These are phyloP conservation scores for Cyclostephanos tholiformis DNA, from an alignment of 108 stramenopile species.

Conservation along the genomic window DNA sequence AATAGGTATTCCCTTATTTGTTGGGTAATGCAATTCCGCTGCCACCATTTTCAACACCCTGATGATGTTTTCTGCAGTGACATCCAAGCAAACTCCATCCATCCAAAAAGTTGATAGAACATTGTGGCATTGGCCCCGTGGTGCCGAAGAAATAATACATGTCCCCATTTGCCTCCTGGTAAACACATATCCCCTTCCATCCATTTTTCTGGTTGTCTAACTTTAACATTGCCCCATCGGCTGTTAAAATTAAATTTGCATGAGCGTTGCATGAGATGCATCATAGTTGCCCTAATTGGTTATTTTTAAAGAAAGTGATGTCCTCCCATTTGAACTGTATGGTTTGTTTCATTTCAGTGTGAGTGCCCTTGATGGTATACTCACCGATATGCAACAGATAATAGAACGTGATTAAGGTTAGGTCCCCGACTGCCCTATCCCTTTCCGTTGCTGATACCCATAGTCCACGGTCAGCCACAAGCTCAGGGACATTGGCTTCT, in stretches of 20 bases:
- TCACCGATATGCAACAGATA: not conserved
- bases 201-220: not conserved
- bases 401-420: conserved; percentile 1
- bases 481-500: not conserved
- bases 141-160: not conserved
- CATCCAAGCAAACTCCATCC: not conserved
- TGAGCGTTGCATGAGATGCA: not conserved
- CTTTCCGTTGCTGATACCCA: not conserved
- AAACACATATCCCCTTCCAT: not conserved
- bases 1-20: too few species aligned
- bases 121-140: not conserved
- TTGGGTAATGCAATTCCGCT: not conserved
- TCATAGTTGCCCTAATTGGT: not conserved
- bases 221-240: not conserved
- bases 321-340: not conserved
- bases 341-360: not conserved
- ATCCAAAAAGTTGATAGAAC: not conserved
- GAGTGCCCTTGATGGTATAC: not conserved
- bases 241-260: not conserved
- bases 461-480: not conserved
- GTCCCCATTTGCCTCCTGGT: not conserved
- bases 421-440: not conserved
- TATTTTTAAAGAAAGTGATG: not conserved
- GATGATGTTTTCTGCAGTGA: not conserved
- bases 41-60: not conserved